Evolutionary conservation across 345 rosid genomes (phyloP).

Genomic region (Draba incana): DNA sequence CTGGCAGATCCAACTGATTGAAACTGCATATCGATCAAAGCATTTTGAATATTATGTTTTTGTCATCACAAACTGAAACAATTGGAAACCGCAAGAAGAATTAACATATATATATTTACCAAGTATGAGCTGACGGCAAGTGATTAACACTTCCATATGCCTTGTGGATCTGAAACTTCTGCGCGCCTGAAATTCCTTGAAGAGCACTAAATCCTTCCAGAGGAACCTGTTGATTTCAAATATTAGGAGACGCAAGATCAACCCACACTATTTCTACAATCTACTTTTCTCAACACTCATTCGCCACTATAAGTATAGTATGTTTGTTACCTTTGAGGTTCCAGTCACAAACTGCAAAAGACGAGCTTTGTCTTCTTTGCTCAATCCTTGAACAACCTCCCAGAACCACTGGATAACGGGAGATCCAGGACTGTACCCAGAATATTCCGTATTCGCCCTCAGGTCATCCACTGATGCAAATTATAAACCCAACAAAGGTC

Average conservation of each 20-base stretch:
- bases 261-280: not conserved
- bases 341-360: constrained; percentile 97
- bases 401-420: constrained; percentile 98
- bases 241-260: not conserved
- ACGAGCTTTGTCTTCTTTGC: constrained; percentile 97
- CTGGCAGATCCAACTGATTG: constrained; percentile 95
- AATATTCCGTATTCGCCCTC: constrained; percentile 90
- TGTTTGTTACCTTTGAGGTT: constrained; percentile 77
- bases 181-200: constrained; percentile 95
- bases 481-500: constrained; percentile 2
- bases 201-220: constrained; percentile 96
- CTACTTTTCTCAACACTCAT: not conserved
- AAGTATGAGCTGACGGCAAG: constrained; percentile 97
- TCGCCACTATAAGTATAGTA: not conserved
- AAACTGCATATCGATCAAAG: constrained; percentile 57
- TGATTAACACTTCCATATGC: constrained; percentile 94
- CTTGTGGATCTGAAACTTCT: constrained; percentile 97
- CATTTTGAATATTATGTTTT: not conserved
- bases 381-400: constrained; percentile 96
- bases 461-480: constrained; percentile 80
- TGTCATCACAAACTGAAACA: not conserved
- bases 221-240: constrained; percentile 65
- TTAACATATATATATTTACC: constrained; percentile 49
- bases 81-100: not conserved
- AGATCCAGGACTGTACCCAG: constrained; percentile 90